phyloP scores from a whole-genome alignment of 2,329 filamentous ascomycete species.

The Chrysoporthe austroafricana region DNA sequence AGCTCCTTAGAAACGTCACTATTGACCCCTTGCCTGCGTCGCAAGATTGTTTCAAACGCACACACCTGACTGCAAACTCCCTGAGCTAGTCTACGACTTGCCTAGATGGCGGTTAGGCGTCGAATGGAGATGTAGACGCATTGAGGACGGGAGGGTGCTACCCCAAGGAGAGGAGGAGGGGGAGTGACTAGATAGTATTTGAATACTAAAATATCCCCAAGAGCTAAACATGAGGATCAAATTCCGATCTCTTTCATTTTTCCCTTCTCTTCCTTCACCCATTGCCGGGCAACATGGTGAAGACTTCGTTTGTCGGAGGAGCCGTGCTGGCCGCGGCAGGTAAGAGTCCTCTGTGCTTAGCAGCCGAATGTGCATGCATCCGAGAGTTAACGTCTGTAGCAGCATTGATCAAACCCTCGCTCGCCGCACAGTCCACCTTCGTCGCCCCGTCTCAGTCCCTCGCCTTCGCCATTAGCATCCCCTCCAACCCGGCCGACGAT shows the following conservation, averaged over 20 bases:
- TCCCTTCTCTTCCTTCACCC: not conserved
- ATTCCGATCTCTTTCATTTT: not conserved
- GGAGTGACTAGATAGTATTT: not conserved
- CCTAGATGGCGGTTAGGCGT: not conserved
- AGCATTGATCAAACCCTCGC: slow-evolving; percentile 14
- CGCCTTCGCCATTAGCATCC: slow-evolving; percentile 55
- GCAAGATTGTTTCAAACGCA: not conserved
- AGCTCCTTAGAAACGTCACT: not conserved
- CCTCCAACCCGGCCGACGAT: slow-evolving; percentile 47
- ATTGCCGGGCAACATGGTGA: slow-evolving; percentile 5
- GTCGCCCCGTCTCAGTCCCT: slow-evolving; percentile 47
- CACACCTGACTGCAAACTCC: not conserved
- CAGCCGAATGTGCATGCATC: too few species aligned
- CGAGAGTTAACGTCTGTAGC: not conserved
- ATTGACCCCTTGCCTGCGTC: not conserved
- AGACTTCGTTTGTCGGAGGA: slow-evolving; percentile 7
- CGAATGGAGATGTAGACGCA: not conserved
- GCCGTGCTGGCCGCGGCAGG: slow-evolving; percentile 24
- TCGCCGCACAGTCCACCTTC: slow-evolving; percentile 37
- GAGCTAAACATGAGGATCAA: not conserved
- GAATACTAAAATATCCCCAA: not conserved
- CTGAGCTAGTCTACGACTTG: not conserved
- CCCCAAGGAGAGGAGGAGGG: too few species aligned
- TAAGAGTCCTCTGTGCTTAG: not conserved
- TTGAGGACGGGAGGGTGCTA: too few species aligned